Evolutionary conservation across 2,329 filamentous ascomycete species (phyloP), one percentile per base, ranked within the genome.

Genomic region (Botrytis fabae): DNA sequence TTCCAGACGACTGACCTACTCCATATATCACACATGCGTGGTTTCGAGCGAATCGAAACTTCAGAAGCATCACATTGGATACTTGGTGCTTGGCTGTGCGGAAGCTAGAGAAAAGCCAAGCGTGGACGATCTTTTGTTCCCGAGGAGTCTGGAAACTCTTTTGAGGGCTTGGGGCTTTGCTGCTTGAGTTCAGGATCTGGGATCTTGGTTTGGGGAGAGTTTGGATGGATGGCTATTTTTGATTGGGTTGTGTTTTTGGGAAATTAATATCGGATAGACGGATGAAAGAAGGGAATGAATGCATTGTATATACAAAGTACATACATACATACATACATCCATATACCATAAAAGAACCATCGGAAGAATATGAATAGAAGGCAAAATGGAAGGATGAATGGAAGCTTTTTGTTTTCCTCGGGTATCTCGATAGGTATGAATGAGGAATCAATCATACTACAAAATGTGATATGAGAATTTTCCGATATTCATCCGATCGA

Each of bases 141-240:
- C 40, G 60, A 62, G 60, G 60, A 62, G 60, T 62, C 38, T 62
- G 60, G 60, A 62, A 40, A 62, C 35, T 25, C 8, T 35, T 14
- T 38, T 32, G 10, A 38, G 59, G 42, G 42, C 46, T 48, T 48
- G 46, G 46, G 46, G 46, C 46, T 48, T 48, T 48, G 46, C 46
- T 48, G 46, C 46, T 20, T 25, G 46, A 22, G 48, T n/a, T n/a
- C 25, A 54, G 48, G 48, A 48, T 48, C 22, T 25, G 25, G 25
- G 48, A 16, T n/a, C 25, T n/a, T n/a, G 48, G 48, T 12, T n/a
- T 51, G 7, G 25, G 48, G 25, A 12, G 48, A 16, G 25, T 7
- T 54, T 14, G 48, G 48, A 54, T 54, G 48, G 14, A 7, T 54
- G 25, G 25, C 7, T 28, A 18, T n/a, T n/a, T 51, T n/a, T n/a